Percentiles rank a stretch among this genome's conserved stretches.
phyloP scores from a whole-genome alignment of 2,329 filamentous ascomycete genomes.

The Drechmeria coniospora region DNA sequence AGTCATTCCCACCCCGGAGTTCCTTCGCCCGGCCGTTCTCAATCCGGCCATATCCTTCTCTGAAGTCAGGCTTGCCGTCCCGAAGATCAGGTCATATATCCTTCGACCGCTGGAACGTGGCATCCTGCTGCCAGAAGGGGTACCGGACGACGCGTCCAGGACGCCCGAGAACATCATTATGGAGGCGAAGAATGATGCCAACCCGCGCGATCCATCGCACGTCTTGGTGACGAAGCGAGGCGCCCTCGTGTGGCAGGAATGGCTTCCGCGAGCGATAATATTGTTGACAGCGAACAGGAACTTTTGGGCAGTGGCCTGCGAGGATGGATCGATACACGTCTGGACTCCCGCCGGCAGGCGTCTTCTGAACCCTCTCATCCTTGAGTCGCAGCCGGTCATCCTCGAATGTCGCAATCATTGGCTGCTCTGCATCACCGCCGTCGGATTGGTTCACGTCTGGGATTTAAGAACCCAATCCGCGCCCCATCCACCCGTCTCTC shows the following conservation, averaged over 20 bases:
- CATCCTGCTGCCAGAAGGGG: slow-evolving; percentile 34
- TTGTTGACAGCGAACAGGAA: slow-evolving; percentile 78
- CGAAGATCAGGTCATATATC: slow-evolving; percentile 71
- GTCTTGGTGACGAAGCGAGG: slow-evolving; percentile 72
- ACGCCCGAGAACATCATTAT: slow-evolving; percentile 58
- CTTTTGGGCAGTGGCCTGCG: slow-evolving; percentile 86
- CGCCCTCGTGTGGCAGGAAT: slow-evolving; percentile 82
- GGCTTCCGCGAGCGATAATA: slow-evolving; percentile 72
- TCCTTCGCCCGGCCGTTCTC: slow-evolving; percentile 71
- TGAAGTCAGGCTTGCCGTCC: slow-evolving; percentile 74
- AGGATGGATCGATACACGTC: slow-evolving; percentile 77
- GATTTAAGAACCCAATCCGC: slow-evolving; percentile 71
- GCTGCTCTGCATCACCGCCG: slow-evolving; percentile 77
- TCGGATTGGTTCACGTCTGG: slow-evolving; percentile 86
- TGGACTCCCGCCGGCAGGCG: slow-evolving; percentile 89
- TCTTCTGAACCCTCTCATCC: slow-evolving; percentile 65
- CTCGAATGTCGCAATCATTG: slow-evolving; percentile 81
- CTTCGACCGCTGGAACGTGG: slow-evolving; percentile 63
- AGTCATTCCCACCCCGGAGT: slow-evolving; percentile 59
- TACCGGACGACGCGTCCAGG: slow-evolving; percentile 45
- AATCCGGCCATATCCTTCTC: slow-evolving; percentile 71
- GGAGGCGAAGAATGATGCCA: slow-evolving; percentile 74
- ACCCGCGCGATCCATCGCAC: slow-evolving; percentile 65
- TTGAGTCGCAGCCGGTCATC: slow-evolving; percentile 89
- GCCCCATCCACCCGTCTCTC: slow-evolving; percentile 76